Evolutionary conservation across 164 flowering plant species (phyloP), one percentile per base, ranked within the genome.

Genomic region (Vitis rotundifolia): DNA sequence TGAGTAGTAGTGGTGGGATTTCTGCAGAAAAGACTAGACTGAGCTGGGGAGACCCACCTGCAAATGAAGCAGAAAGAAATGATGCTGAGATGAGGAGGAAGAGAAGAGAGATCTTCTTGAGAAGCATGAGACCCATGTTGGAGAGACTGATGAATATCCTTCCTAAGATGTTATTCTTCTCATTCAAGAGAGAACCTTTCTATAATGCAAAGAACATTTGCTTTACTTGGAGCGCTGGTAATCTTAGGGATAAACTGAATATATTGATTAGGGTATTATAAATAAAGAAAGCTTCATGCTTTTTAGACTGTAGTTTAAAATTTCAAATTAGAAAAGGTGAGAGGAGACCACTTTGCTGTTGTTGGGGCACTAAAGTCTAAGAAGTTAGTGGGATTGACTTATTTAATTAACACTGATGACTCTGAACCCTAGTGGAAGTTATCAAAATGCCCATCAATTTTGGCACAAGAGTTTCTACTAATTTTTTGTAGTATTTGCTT

Each of bases 321-420:
- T 79, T 81, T 72, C 64, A 76, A 73, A 10, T 16, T 58, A 58
- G 65, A 52, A 87, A 87, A 85, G 84, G 77, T 56, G 71, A 79
- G 44, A 64, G 52, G 68, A 76, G 79, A 78, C 78, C 84, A 80
- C 87, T 87, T 89, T 81, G 60, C 84, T 83, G 14, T 78, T 77
- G 83, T 80, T 75, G 80, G 88, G 78, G 82, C 90, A 79, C 82
- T 79, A 84, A 66, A 80, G 87, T 85, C 84, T 75, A 69, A 48
- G 59, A 52, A 73, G 80, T 78, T 77, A 77, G 85, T 81, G 82
- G 85, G 67, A 49, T 72, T 75, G n/a, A 14, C 59, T 54, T 64
- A 66, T 71, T 56, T 64, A 64, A 47, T 29, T 11, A 55, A 62
- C 55, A 71, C 9, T 15, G 11, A 6, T 16, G 52, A 68, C 19